These are phyloP conservation scores for Talaromyces sp. DNA, from an alignment of 2,329 filamentous ascomycete genomes.

Conservation along the genomic window DNA sequence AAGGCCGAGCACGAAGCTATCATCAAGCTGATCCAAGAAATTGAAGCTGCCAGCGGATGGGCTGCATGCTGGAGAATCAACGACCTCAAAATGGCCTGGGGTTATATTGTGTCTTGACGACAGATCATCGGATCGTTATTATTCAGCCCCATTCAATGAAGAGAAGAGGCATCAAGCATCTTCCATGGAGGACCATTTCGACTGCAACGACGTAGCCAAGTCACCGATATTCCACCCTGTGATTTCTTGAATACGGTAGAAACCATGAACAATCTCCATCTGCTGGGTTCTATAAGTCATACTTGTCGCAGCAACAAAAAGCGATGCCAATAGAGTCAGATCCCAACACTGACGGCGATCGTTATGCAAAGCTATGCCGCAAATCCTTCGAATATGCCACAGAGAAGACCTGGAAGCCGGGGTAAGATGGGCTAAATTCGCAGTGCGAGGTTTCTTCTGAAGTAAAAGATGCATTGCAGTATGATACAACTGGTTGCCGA, in stretches of 20 bases:
- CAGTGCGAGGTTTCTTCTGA: conserved; percentile 46
- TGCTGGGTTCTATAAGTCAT: conserved; percentile 50
- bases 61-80: conserved; percentile 49
- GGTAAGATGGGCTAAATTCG: conserved; percentile 25
- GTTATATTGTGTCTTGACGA: conserved; percentile 16
- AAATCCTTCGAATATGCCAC: conserved; percentile 48
- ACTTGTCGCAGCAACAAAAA: conserved; percentile 40
- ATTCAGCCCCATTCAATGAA: not conserved
- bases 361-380: conserved; percentile 47
- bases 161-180: not conserved
- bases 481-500: conserved; percentile 53
- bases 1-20: conserved; percentile 35
- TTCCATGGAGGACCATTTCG: conserved; percentile 16
- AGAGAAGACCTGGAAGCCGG: conserved; percentile 34
- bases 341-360: conserved; percentile 45
- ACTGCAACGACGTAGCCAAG: conserved; percentile 15
- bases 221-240: conserved; percentile 39
- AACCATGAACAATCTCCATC: conserved; percentile 34
- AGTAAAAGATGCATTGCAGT: conserved; percentile 51
- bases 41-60: conserved; percentile 52
- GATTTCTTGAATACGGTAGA: conserved; percentile 33
- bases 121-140: not conserved
- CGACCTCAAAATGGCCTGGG: conserved; percentile 43
- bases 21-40: conserved; percentile 39
- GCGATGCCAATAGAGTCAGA: conserved; percentile 42